Percentiles rank a stretch among this genome's conserved stretches.
phyloP scores from a whole-genome alignment of 129 eudicot genomes.

The Escallonia rubra region DNA sequence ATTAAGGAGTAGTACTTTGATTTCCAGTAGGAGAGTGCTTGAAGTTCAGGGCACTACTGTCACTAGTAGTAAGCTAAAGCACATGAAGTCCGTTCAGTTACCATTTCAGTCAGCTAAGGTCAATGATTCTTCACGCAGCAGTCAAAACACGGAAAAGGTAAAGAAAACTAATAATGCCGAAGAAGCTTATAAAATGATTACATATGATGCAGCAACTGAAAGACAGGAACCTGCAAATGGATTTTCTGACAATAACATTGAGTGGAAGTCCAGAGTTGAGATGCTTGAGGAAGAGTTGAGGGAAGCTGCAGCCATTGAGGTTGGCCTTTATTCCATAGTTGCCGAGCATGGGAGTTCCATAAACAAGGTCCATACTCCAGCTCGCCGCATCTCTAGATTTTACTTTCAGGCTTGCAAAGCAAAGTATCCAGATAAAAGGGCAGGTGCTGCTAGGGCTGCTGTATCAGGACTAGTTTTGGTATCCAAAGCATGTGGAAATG shows the following conservation, averaged over 20 bases:
- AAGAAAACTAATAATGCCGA: constrained; percentile 24
- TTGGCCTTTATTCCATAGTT: constrained; percentile 71
- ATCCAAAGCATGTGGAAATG: constrained; percentile 93
- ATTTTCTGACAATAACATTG: constrained; percentile 26
- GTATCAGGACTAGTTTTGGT: constrained; percentile 80
- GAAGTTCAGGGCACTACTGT: constrained; percentile 37
- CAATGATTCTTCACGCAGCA: constrained; percentile 25
- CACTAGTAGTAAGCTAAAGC: constrained; percentile 49
- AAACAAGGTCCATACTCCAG: constrained; percentile 86
- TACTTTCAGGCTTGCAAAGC: constrained; percentile 62
- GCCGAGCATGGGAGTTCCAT: constrained; percentile 85
- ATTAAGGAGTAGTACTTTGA: constrained; percentile 52
- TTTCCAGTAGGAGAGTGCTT: constrained; percentile 40
- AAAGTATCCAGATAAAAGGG: constrained; percentile 44
- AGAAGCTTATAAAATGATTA: constrained; percentile 11
- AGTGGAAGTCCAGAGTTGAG: constrained; percentile 47
- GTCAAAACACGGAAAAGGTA: constrained; percentile 22
- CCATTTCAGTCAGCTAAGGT: constrained; percentile 26
- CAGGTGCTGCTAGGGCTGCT: constrained; percentile 71
- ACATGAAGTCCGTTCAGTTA: constrained; percentile 55
- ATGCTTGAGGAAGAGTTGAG: constrained; percentile 89
- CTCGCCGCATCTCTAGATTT: constrained; percentile 80
- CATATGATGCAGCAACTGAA: constrained; percentile 17
- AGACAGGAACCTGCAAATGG: constrained; percentile 31
- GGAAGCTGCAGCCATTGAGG: constrained; percentile 84